Evolutionary conservation across 1,284 basidiomycete species (phyloP), one percentile per base, ranked within the genome.

Genomic region (Uromyces viciae-fabae): DNA sequence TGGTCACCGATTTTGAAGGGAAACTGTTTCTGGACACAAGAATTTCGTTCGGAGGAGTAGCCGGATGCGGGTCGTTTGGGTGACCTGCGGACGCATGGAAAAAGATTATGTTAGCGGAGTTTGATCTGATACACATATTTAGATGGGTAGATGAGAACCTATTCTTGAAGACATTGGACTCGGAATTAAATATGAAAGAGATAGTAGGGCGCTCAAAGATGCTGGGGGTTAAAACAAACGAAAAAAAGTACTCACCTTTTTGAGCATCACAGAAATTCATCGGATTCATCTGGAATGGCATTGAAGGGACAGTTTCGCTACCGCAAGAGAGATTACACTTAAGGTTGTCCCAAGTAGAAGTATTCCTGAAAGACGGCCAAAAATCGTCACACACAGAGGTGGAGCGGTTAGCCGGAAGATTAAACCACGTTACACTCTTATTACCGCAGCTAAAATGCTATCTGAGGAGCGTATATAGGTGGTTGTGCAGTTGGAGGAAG

Each of bases 211-310:
- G 33, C 14, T 74, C 46, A 33, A 31, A 74, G 5, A 31, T 3
- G 0, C 54, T 74, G 0, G 46, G 71, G 0, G 71, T 74, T 9
- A 25, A 74, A 3, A 74, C 71, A 33, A 74, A 74, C 54, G 49
- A 54, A 31, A 31, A 31, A 4, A 74, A 74, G 25, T 33, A 31
- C 11, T 74, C 43, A 0, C 19, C 25, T 3, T 49, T 31, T 33
- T 8, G 0, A 2, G 28, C 14, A 17, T 31, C 36, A 69, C 36
- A 69, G 36, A 69, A 69, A 31, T 69, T 42, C 25, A n/a, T 69
- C n/a, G 66, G 66, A 0, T 69, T 69, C 66, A 8, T 69, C 11
- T 69, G 36, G 66, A 40, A 69, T 38, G 66, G 66, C 8, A 69
- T 38, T 14, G 0, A 40, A 19, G 42, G 22, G 28, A 69, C 66